Base-by-base conservation (phyloP, 2,329 filamentous ascomycete species). In the Sphaerulina populicola region DNA sequence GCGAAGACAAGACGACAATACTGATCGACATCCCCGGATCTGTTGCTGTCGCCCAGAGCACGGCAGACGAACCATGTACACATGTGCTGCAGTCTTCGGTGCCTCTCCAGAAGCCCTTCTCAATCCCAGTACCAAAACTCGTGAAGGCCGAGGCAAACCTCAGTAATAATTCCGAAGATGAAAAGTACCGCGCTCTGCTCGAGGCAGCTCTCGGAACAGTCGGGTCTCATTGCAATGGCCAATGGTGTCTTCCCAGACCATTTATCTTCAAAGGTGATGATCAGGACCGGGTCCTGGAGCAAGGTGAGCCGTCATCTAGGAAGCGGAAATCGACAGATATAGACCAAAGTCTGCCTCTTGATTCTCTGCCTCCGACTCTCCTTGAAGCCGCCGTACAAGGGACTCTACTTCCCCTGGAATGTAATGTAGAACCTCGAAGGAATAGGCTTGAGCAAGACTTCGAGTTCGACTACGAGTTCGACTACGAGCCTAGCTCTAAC, bases 11-110 rank as follows among this genome's bases (percentile, higher is more conserved):
- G 44, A 72, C 76, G 41, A 67, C 83, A 47, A 71, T 79, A 18
- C 65, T 88, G 23, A 66, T 89, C 46, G 86, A 90, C 61, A 78
- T 88, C 41, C 85, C 86, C 21, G 71, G 74, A 14, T 86, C 86
- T 1, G 77, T 89, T 36, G 81, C 85, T 57, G 73, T 79, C 53
- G 80, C 79, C 14, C 86, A 89, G 67, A 73, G 75, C 31, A 69
- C 70, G 10, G 64, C 69, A 6, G 68, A 67, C 29, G 60, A 71
- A 31, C 53, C 59, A 18, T 65, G 69, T 65, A 51, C 61, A 61
- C 55, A 74, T 72, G 51, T 68, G 66, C 60, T 72, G 62, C 53
- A 74, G 21, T 81, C 79, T 6, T 70, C 66, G 11, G 15, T 58
- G 7, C 72, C 79, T 1, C 55, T 74, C 2, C 53, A 71, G 38